phyloP scores from a whole-genome alignment of 345 rosid genomes.

The Noccaea bulbosa region DNA sequence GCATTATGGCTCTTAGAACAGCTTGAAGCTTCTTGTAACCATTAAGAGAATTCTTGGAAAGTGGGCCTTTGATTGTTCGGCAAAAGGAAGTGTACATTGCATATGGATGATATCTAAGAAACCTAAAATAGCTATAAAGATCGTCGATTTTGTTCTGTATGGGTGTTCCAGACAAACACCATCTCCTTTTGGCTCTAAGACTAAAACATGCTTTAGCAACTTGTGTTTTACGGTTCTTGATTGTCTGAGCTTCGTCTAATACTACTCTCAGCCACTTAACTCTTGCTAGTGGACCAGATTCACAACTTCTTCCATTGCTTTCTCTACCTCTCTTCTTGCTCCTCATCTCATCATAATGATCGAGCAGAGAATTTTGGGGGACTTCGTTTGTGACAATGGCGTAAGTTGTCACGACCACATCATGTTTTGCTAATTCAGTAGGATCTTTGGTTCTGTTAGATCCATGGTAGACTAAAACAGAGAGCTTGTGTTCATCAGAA shows the following conservation, averaged over 20 bases:
- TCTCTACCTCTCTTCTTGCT: constrained; percentile 59
- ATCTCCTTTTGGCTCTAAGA: constrained; percentile 85
- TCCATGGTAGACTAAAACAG: constrained; percentile 78
- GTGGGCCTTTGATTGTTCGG: constrained; percentile 56
- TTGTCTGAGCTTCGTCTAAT: constrained; percentile 91
- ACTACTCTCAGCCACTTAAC: constrained; percentile 81
- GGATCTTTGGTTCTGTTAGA: constrained; percentile 72
- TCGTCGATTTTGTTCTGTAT: constrained; percentile 83
- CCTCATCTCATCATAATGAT: constrained; percentile 56
- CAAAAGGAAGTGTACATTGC: constrained; percentile 57
- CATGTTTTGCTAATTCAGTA: constrained; percentile 65
- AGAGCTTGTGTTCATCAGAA: constrained; percentile 62
- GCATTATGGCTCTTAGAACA: constrained; percentile 77
- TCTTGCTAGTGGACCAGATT: constrained; percentile 70
- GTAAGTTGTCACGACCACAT: constrained; percentile 88
- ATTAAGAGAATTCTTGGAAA: constrained; percentile 56
- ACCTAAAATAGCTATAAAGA: constrained; percentile 89
- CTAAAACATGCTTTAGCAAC: constrained; percentile 85
- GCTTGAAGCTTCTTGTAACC: constrained; percentile 97
- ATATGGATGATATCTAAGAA: constrained; percentile 84
- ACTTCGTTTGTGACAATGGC: constrained; percentile 82
- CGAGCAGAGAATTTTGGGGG: constrained; percentile 69
- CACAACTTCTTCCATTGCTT: constrained; percentile 52
- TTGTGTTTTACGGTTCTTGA: constrained; percentile 83
- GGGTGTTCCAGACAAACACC: constrained; percentile 98